Conservation (phyloP, 305 asterid species). For the Petunia hybrid region DNA sequence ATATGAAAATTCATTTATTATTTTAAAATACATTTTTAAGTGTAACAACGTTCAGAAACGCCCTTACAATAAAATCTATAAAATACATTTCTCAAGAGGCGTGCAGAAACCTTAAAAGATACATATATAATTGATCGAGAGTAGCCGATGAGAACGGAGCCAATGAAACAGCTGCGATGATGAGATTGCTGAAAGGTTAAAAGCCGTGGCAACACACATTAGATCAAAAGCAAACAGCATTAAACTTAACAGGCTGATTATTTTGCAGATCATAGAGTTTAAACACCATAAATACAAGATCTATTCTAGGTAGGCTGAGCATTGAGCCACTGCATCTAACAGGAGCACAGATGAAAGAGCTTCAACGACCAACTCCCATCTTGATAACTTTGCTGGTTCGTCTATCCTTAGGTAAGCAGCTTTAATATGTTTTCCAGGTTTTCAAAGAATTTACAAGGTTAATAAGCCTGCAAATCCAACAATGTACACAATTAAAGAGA, state of each 20-base stretch:
- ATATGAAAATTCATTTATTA: too few species aligned
- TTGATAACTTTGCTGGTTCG: background rate
- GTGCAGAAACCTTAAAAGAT: too few species aligned
- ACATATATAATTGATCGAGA: too few species aligned
- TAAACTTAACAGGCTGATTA: slow-evolving; percentile 14
- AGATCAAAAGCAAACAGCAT: slow-evolving; percentile 15
- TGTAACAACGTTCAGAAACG: too few species aligned
- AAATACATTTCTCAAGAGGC: background rate
- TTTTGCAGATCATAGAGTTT: background rate
- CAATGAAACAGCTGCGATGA: background rate
- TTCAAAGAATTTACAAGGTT: slow-evolving; percentile 29
- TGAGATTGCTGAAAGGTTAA: background rate
- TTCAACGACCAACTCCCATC: background rate
- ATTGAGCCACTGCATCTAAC: background rate
- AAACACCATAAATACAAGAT: slow-evolving; percentile 30
- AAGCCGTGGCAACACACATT: background rate
- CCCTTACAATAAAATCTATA: background rate
- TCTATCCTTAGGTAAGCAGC: slow-evolving; percentile 16
- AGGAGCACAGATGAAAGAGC: background rate
- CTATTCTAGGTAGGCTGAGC: slow-evolving; percentile 19
- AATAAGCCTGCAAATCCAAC: slow-evolving; percentile 16
- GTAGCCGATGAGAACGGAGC: background rate
- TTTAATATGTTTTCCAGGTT: slow-evolving; percentile 13
- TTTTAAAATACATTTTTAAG: too few species aligned
- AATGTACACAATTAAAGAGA: background rate